These are phyloP conservation scores for Myriosclerotinia curreyana DNA, from an alignment of 2,329 filamentous ascomycete genomes.

Conservation along the genomic window DNA sequence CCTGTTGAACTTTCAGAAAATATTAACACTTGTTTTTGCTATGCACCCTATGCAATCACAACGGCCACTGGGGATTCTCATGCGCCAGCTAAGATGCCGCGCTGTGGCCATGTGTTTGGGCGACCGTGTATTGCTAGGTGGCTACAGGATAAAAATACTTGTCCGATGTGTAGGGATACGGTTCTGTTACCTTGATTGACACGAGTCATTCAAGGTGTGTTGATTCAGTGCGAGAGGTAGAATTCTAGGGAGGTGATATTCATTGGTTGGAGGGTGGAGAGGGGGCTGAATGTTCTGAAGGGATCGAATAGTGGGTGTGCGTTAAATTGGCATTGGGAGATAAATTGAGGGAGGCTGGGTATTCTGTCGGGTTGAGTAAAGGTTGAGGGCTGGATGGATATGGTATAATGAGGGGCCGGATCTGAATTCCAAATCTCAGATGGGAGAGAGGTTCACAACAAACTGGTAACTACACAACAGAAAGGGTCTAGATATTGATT, in stretches of 20 bases:
- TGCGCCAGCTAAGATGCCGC: not conserved
- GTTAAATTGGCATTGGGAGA: too few relatives aligned
- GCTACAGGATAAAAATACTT: not conserved
- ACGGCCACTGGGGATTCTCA: not conserved
- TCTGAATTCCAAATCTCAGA: not conserved
- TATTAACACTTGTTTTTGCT: not conserved
- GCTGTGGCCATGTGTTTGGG: not conserved
- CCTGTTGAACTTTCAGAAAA: not conserved
- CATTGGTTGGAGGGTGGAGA: not conserved
- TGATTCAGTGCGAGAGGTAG: not conserved
- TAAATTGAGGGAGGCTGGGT: too few relatives aligned
- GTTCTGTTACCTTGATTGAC: not conserved
- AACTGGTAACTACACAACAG: not conserved
- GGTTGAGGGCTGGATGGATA: too few relatives aligned
- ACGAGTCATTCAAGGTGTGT: not conserved
- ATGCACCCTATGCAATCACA: not conserved
- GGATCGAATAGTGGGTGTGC: too few relatives aligned
- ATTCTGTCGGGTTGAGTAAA: too few relatives aligned
- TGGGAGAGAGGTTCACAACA: not conserved
- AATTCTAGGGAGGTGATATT: not conserved
- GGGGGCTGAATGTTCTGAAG: too few relatives aligned
- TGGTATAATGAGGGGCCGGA: too few relatives aligned
- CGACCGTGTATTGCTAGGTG: not conserved
- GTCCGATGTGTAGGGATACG: slow-evolving; percentile 4
- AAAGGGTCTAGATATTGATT: not conserved